Evolutionary conservation across 2,329 filamentous ascomycete genomes (phyloP).

Genomic region (Pseudopyricularia cyperi): DNA sequence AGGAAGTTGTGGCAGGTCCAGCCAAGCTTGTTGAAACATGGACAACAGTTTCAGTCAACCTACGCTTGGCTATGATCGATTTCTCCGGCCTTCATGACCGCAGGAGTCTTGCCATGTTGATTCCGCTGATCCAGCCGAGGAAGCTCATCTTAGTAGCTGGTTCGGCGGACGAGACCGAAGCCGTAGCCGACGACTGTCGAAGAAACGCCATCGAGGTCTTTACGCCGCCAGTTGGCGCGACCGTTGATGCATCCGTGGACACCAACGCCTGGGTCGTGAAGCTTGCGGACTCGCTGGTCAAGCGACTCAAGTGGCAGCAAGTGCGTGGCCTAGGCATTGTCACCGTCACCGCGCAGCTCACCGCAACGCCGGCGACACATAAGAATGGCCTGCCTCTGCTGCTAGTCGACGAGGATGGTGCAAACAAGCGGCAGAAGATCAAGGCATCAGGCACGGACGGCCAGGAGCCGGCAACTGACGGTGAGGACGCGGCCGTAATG

Average conservation of each 20-base stretch:
- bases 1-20: conserved; percentile 46
- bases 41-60: conserved; percentile 51
- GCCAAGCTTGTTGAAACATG: conserved; percentile 59
- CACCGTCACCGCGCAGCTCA: conserved; percentile 67
- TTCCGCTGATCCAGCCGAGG: conserved; percentile 83
- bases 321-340: conserved; percentile 83
- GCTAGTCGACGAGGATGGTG: conserved; percentile 21
- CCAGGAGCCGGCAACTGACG: conserved; percentile 13
- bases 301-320: conserved; percentile 86
- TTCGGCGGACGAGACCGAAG: conserved; percentile 61
- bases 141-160: conserved; percentile 91
- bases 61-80: conserved; percentile 78
- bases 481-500: conserved; percentile 14
- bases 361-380: conserved; percentile 19
- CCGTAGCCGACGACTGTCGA: conserved; percentile 45
- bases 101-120: conserved; percentile 84
- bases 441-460: neutral
- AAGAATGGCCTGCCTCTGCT: conserved; percentile 28
- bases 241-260: conserved; percentile 85
- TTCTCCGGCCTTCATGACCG: conserved; percentile 89
- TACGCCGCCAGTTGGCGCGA: conserved; percentile 60
- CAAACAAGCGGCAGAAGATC: conserved; percentile 34
- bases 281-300: conserved; percentile 71
- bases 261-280: conserved; percentile 96
- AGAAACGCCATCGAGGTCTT: conserved; percentile 52